phyloP scores from a whole-genome alignment of 495 filamentous ascomycete genomes.

The Lindgomyces ingoldianus region DNA sequence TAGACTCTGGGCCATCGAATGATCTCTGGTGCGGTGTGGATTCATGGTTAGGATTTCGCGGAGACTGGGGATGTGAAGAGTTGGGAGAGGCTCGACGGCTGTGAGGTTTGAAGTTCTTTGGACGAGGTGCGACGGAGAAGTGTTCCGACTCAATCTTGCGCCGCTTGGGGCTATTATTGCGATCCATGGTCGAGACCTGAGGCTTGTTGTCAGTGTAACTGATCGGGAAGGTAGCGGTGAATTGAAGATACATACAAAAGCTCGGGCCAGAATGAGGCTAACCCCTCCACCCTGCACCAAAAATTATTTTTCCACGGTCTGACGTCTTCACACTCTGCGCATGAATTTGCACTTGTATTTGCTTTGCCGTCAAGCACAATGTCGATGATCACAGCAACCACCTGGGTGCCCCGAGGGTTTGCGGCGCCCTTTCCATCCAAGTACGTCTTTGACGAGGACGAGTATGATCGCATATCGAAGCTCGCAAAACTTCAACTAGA shows the following conservation, averaged over 20 bases:
- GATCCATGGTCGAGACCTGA: constrained; percentile 36
- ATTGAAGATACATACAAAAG: constrained; percentile 1
- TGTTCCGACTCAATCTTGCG: constrained; percentile 62
- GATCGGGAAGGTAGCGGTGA: not conserved
- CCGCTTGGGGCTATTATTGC: constrained; percentile 57
- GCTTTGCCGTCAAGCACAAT: constrained; percentile 41
- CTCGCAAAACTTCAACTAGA: constrained; percentile 89
- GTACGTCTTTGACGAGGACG: constrained; percentile 88
- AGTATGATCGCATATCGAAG: constrained; percentile 85
- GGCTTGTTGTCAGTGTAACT: not conserved
- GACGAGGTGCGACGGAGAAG: constrained; percentile 56
- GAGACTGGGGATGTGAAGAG: constrained; percentile 28
- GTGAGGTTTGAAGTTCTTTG: constrained; percentile 39
- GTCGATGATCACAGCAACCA: constrained; percentile 92
- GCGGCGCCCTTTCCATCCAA: constrained; percentile 88
- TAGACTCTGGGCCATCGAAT: constrained; percentile 43
- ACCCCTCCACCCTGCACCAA: constrained; percentile 2
- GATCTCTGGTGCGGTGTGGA: constrained; percentile 34
- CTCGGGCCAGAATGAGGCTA: constrained; percentile 7
- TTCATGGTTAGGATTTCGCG: constrained; percentile 11
- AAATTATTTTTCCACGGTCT: constrained; percentile 15
- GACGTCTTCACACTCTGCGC: not conserved
- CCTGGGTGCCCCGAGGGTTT: constrained; percentile 93
- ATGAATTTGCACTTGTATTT: not conserved
- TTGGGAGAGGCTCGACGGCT: constrained; percentile 39